Evolutionary conservation across 164 flowering plant genomes (phyloP).

Genomic region (Magnolia officinalis): DNA sequence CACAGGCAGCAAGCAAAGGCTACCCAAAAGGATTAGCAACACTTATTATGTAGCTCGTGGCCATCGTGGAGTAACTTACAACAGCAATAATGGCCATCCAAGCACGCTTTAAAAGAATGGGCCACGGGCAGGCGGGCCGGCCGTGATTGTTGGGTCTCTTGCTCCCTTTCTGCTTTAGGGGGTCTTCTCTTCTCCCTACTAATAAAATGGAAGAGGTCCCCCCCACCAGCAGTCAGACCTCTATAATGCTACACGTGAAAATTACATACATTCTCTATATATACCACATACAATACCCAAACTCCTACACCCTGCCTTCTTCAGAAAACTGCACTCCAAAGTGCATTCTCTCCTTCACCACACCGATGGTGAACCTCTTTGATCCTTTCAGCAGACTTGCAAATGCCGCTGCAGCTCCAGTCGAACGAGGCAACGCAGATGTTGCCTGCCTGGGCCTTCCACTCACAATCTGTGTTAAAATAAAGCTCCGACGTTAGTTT

Average conservation of each 20-base stretch:
- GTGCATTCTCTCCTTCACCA: constrained; percentile 76
- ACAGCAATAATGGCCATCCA: constrained; percentile 31
- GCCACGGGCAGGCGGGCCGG: constrained; percentile 7
- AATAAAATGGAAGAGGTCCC: constrained; percentile 46
- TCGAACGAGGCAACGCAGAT: constrained; percentile 90
- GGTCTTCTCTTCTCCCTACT: constrained; percentile 26
- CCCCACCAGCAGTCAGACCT: constrained; percentile 21
- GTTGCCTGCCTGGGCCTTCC: constrained; percentile 98
- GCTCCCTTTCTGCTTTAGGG: constrained; percentile 27
- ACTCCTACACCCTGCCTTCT: constrained; percentile 17
- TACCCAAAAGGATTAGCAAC: constrained; percentile 25
- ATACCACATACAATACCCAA: constrained; percentile 11
- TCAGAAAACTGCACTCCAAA: constrained; percentile 70
- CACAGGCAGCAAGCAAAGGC: constrained; percentile 29
- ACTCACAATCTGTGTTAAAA: constrained; percentile 71
- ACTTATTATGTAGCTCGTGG: constrained; percentile 35
- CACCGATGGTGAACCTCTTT: constrained; percentile 86
- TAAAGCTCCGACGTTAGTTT: neutral
- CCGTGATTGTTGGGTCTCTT: neutral
- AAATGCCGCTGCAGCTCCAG: constrained; percentile 96
- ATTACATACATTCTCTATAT: constrained; percentile 26
- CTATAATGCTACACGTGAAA: constrained; percentile 26
- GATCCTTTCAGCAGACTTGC: constrained; percentile 85
- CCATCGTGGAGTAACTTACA: constrained; percentile 21
- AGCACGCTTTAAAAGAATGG: constrained; percentile 41